Evolutionary conservation across 768 basidiomycete species (phyloP), one percentile per base, ranked within the genome.

Genomic region (Scleroderma citrinum): DNA sequence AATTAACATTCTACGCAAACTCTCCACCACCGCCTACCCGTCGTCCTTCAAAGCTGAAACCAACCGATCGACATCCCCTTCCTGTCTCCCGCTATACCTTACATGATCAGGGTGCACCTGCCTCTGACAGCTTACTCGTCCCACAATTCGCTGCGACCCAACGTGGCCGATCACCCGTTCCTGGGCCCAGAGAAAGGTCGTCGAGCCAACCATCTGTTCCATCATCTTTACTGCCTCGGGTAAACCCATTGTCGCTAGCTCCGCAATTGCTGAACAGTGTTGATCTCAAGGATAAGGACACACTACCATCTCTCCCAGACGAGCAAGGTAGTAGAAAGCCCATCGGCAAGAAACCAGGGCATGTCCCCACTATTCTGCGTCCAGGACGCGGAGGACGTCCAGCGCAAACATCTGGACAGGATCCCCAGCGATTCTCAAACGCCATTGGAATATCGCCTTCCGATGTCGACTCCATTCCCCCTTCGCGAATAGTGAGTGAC

Each of bases 1-100:
- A 97, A 65, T 86, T 96, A 81, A 97, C 94, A 1, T 97, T 83
- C 71, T 97, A 81, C 66, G 78, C 91, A 3, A 81, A 85, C 47
- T 77, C 74, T 3, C 80, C 83, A 7, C 71, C 76, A n/a, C 67
- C 82, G 29, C 57, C 80, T 35, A 63, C 60, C 23, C 71, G 78
- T 48, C 71, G 77, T 21, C 75, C 79, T 39, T 78, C 81, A 20
- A 83, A 82, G 55, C 58, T 82, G 11, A 61, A 62, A 1, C 73
- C 76, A 17, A 67, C 73, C 3, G 80, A 82, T 45, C 70, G 81
- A 36, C 64, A 83, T 35, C 65, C 69, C 21, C 74, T 75, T n/a
- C 73, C 76, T 39, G 52, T 51, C 51, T 49, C 59, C 49, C 55
- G 59, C 41, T 44, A 47, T 24, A 44, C 53, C 54, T 47, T 60